These are phyloP conservation scores for Neocucurbitaria cava DNA, from an alignment of 2,329 filamentous ascomycete genomes.

Conservation along the genomic window DNA sequence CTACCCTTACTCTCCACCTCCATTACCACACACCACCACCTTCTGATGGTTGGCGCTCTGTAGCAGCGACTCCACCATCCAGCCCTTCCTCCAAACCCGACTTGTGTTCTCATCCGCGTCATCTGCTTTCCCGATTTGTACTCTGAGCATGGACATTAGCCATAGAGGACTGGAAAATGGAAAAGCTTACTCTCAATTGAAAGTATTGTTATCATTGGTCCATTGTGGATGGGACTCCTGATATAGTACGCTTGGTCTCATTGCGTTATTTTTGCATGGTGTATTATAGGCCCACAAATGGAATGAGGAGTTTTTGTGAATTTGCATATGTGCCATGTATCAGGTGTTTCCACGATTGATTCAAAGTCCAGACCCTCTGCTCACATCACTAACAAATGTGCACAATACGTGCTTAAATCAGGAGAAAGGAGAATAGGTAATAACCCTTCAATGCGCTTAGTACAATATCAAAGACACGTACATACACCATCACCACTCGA, in stretches of 20 bases:
- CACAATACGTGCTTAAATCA: too few species aligned
- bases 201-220: conserved; percentile 18
- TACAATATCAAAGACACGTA: too few species aligned
- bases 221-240: conserved; percentile 10
- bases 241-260: conserved; percentile 23
- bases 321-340: background rate
- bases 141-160: conserved; percentile 1
- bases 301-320: conserved; percentile 26
- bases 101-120: conserved; percentile 8
- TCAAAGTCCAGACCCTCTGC: too few species aligned
- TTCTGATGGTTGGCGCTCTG: conserved; percentile 25
- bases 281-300: conserved; percentile 43
- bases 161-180: conserved; percentile 22
- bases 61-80: conserved; percentile 21
- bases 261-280: conserved; percentile 38
- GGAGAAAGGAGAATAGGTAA: too few species aligned
- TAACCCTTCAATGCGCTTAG: too few species aligned
- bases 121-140: background rate
- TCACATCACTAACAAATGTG: too few species aligned
- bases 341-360: background rate
- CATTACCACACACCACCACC: background rate
- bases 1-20: conserved; percentile 15
- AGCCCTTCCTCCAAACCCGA: conserved; percentile 7
- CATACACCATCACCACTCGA: background rate
- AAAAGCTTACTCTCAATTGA: conserved; percentile 32